These are phyloP conservation scores for Lachnellula suecica DNA, from an alignment of 2,329 filamentous ascomycete species.

Conservation along the genomic window DNA sequence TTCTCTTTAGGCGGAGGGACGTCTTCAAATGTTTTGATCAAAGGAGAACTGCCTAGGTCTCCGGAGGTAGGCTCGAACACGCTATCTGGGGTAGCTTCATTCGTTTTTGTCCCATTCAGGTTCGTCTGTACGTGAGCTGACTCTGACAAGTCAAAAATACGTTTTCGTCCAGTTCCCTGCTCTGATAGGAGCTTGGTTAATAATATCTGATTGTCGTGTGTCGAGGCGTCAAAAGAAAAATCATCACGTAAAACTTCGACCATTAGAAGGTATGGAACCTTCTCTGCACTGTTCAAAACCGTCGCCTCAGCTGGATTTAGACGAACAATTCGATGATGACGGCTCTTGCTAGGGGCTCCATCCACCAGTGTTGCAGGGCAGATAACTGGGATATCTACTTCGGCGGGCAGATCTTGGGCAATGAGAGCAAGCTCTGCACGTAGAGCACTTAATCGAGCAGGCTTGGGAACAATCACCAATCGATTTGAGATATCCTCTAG, in stretches of 20 bases:
- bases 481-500: slow-evolving; percentile 83
- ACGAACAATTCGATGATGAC: slow-evolving; percentile 79
- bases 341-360: slow-evolving; percentile 71
- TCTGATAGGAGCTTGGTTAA: slow-evolving; percentile 57
- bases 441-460: slow-evolving; percentile 76
- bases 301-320: slow-evolving; percentile 83
- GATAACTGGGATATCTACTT: slow-evolving; percentile 81
- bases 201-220: slow-evolving; percentile 68
- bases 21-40: slow-evolving; percentile 59
- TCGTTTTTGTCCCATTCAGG: slow-evolving; percentile 39
- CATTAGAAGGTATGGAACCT: slow-evolving; percentile 83
- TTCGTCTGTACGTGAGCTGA: slow-evolving; percentile 46
- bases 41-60: slow-evolving; percentile 72
- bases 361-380: slow-evolving; percentile 73
- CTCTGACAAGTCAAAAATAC: slow-evolving; percentile 70
- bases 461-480: slow-evolving; percentile 79
- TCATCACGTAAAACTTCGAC: slow-evolving; percentile 79
- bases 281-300: slow-evolving; percentile 82
- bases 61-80: slow-evolving; percentile 82
- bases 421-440: slow-evolving; percentile 80
- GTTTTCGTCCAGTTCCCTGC: slow-evolving; percentile 51
- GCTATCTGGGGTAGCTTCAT: slow-evolving; percentile 53
- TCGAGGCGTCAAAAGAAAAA: slow-evolving; percentile 78
- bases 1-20: slow-evolving; percentile 41
- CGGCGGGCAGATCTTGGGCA: slow-evolving; percentile 76